These are phyloP conservation scores for Trypanosoma scelopori DNA, from an alignment of 208 protist genomes.

Conservation along the genomic window DNA sequence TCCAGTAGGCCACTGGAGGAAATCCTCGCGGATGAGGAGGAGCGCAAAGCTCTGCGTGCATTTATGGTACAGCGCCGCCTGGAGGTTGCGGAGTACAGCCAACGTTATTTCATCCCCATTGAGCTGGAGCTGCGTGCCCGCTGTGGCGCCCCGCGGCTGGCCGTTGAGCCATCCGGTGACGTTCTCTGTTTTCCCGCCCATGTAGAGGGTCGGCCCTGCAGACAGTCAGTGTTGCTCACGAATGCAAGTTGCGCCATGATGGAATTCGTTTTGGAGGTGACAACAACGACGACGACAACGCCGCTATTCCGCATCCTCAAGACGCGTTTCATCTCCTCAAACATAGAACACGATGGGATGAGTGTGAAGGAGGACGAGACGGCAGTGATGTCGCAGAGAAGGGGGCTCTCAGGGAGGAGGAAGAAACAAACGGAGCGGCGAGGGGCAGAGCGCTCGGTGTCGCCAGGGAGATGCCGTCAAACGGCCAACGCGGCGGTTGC, in stretches of 20 bases:
- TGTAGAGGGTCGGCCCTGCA: slow-evolving; percentile 32
- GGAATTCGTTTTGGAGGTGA: slow-evolving; percentile 55
- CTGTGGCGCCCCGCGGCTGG: slow-evolving; percentile 66
- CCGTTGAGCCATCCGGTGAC: slow-evolving; percentile 65
- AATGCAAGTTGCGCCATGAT: slow-evolving; percentile 78
- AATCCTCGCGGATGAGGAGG: slow-evolving; percentile 63
- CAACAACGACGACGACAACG: slow-evolving; percentile 14
- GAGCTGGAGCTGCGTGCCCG: slow-evolving; percentile 78
- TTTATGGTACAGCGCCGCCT: slow-evolving; percentile 55
- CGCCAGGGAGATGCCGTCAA: slow-evolving; percentile 1
- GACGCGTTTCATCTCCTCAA: slow-evolving; percentile 31
- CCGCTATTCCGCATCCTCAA: slow-evolving; percentile 29
- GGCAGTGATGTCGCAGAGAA: background rate
- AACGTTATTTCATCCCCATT: slow-evolving; percentile 69
- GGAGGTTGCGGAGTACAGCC: slow-evolving; percentile 48
- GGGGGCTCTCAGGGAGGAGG: slow-evolving; percentile 38
- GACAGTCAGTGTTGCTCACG: slow-evolving; percentile 68
- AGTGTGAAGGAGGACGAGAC: slow-evolving; percentile 45
- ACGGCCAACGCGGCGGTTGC: background rate
- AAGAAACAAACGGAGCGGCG: slow-evolving; percentile 20
- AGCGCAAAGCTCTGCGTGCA: slow-evolving; percentile 56
- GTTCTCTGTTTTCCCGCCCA: slow-evolving; percentile 50
- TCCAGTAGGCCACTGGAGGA: slow-evolving; percentile 36
- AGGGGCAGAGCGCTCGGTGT: slow-evolving; percentile 26
- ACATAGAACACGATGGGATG: slow-evolving; percentile 38